Evolutionary conservation across 345 rosid genomes (phyloP).

Genomic region (Corchorus olitorius): DNA sequence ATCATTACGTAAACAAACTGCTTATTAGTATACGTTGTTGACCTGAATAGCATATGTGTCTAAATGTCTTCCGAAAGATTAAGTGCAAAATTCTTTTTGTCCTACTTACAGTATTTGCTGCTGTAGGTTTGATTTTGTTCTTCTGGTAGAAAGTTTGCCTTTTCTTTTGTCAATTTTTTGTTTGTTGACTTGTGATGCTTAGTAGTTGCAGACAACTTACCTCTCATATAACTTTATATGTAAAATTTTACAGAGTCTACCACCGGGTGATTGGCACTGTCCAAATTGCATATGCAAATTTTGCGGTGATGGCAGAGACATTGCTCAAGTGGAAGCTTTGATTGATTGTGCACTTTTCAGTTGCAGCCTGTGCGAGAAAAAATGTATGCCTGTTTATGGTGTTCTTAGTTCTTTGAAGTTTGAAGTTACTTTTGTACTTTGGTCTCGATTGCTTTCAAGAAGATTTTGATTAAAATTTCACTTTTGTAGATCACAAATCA

Average conservation of each 20-base stretch:
- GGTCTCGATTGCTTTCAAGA: neutral
- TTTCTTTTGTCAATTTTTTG: neutral
- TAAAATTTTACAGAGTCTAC: constrained; percentile 65
- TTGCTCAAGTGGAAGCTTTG: constrained; percentile 37
- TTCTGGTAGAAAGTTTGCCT: neutral
- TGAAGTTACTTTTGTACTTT: constrained; percentile 1
- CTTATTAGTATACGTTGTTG: constrained; percentile 6
- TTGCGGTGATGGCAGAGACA: constrained; percentile 54
- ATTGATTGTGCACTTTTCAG: constrained; percentile 29
- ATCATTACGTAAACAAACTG: neutral
- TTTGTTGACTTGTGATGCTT: constrained; percentile 7
- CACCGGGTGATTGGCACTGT: constrained; percentile 93
- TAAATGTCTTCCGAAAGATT: neutral
- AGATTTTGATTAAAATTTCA: constrained; percentile 23
- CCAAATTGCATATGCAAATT: constrained; percentile 91
- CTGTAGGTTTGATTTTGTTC: neutral
- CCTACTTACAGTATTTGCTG: constrained; percentile 5
- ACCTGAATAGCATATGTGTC: constrained; percentile 12
- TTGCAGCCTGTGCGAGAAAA: constrained; percentile 83
- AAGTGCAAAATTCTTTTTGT: constrained; percentile 6
- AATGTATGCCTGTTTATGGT: constrained; percentile 52
- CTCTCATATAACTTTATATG: neutral
- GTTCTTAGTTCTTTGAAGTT: constrained; percentile 14
- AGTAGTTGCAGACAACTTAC: neutral
- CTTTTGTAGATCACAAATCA: constrained; percentile 66